Base-by-base conservation (phyloP, 208 protist species). In the Leishmania amazonensis region DNA sequence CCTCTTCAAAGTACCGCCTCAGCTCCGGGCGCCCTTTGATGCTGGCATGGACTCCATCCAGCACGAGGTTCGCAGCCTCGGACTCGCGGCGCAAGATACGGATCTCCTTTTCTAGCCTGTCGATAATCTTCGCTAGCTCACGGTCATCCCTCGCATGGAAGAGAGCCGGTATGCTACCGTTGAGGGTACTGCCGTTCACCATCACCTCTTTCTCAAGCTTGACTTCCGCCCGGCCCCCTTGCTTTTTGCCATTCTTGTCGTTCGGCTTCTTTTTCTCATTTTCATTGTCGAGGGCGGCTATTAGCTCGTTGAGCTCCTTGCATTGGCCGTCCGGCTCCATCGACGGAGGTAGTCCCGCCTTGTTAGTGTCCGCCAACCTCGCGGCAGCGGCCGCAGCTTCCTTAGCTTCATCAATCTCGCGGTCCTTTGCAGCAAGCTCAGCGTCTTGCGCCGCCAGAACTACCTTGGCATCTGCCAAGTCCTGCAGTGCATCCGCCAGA, bases 391-490 rank as follows among this genome's bases (percentile, higher is more conserved):
- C 35, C 3, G 86, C 58, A 28, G 67, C 54, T 49, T 64, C 64
- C 45, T 80, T 76, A 13, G 51, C 57, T 11, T 81, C 60, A 1
- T 79, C 73, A 28, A 80, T 78, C 62, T 70, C 79, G 19, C 81
- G 64, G 40, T 86, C 84, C 40, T 88, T 83, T 47, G 72, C 70
- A 38, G 73, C 81, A 35, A 83, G 54, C 47, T 74, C 72, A 21
- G 40, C 71, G 17, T 79, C 67, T 51, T 85, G 83, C 45, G 74
- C 65, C 3, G 79, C 80, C 80, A 81, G 76, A 31, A n/a, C n/a
- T 31, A 49, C 73, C 80, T 86, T 85, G 47, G 78, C 57, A 54
- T 86, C 74, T 6, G 80, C 81, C 40, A 89, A 76, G 67, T 85
- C 79, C 21, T 74, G 81, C 75, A 78, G 54, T 40, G 84, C 78